Evolutionary conservation across 495 filamentous ascomycete species (phyloP).

Genomic region (Lophiostoma macrostomum): DNA sequence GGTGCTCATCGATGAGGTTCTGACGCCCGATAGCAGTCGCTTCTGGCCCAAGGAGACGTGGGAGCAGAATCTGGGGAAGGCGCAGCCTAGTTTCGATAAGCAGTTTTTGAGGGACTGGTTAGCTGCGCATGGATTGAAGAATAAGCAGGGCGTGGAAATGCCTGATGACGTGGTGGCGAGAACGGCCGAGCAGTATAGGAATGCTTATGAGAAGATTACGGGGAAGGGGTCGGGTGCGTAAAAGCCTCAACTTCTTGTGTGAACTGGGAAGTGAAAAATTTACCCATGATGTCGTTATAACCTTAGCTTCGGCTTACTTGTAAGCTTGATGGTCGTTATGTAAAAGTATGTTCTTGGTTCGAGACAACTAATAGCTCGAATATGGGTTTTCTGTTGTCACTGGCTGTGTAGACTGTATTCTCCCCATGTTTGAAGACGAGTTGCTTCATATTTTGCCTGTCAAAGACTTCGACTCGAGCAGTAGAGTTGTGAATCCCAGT

Average conservation of each 20-base stretch:
- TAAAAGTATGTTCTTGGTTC: no score
- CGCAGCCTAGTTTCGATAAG: constrained; percentile 88
- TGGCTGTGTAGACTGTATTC: no score
- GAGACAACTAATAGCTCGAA: no score
- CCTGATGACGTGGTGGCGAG: constrained; percentile 60
- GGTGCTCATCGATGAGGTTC: constrained; percentile 85
- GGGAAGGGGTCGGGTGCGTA: constrained; percentile 40
- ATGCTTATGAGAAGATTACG: constrained; percentile 70
- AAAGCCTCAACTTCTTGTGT: neutral
- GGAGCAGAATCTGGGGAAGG: constrained; percentile 55
- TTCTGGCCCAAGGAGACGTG: constrained; percentile 84
- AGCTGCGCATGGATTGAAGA: constrained; percentile 64
- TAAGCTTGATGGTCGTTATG: no score
- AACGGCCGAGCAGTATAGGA: constrained; percentile 63
- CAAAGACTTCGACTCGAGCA: no score
- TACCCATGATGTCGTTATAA: neutral
- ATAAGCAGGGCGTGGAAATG: constrained; percentile 65
- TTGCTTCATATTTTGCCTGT: no score
- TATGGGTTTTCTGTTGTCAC: no score
- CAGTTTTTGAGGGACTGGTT: constrained; percentile 90
- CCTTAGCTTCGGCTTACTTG: no score
- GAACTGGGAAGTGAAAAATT: no score
- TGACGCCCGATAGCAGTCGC: constrained; percentile 69
- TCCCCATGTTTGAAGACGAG: no score
- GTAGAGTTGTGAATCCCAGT: no score